A percentile compares a stretch with the other conserved stretches of the same genome.
These are phyloP conservation scores for Pistacia integerrima DNA, from an alignment of 345 rosid species.

Conservation along the genomic window DNA sequence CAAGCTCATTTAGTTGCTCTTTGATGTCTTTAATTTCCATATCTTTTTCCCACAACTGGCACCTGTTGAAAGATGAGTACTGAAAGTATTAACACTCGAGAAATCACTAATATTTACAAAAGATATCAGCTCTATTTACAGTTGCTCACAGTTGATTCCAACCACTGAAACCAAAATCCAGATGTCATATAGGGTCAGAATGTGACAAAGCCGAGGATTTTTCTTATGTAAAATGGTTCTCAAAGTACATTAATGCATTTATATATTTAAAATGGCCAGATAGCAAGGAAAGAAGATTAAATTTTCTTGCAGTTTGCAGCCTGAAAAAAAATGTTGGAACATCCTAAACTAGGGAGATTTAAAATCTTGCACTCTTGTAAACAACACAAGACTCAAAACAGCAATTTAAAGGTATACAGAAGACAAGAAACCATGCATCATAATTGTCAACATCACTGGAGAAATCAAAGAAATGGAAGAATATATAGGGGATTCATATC, in stretches of 20 bases:
- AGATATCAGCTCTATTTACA: not conserved
- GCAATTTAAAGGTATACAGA: not conserved
- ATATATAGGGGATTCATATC: not conserved
- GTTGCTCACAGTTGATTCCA: not conserved
- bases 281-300: not conserved
- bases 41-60: slow-evolving; percentile 69
- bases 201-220: not conserved
- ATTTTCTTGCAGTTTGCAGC: not conserved
- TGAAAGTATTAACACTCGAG: not conserved
- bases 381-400: not conserved
- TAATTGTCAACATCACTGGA: not conserved
- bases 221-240: not conserved
- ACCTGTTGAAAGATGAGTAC: slow-evolving; percentile 39
- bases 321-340: not conserved
- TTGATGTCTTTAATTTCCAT: slow-evolving; percentile 63
- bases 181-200: not conserved
- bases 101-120: not conserved
- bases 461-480: not conserved
- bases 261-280: not conserved
- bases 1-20: slow-evolving; percentile 65
- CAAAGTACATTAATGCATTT: not conserved
- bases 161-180: slow-evolving; percentile 1
- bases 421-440: not conserved
- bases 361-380: slow-evolving; percentile 5
- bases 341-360: not conserved